Percentiles rank a stretch among this genome's conserved stretches.
Conservation (phyloP, 345 rosid species). For the Lagerstroemia speciosa region DNA sequence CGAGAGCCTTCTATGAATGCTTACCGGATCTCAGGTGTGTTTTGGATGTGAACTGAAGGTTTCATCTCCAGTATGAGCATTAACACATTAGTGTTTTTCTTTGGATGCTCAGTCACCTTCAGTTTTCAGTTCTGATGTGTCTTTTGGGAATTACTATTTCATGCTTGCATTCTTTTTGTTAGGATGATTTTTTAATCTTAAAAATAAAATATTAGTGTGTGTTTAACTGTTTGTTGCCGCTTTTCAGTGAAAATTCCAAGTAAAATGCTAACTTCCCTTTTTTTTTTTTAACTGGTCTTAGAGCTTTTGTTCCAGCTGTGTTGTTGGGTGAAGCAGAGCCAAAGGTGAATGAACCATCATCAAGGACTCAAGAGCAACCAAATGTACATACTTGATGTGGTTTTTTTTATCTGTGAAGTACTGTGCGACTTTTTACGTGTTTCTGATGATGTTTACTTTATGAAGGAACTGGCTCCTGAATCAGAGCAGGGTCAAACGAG, state of each 20-base stretch:
- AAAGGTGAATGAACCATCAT: slow-evolving; percentile 65
- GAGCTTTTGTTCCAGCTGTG: slow-evolving; percentile 99
- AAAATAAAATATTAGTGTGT: background rate
- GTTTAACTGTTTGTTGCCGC: background rate
- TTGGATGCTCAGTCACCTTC: background rate
- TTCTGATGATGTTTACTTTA: slow-evolving; percentile 10
- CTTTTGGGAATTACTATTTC: background rate
- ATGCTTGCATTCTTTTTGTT: background rate
- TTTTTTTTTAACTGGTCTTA: slow-evolving; percentile 24
- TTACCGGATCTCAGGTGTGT: slow-evolving; percentile 94
- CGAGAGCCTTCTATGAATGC: slow-evolving; percentile 89
- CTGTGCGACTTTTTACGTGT: background rate
- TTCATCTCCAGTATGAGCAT: background rate
- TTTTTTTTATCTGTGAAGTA: background rate
- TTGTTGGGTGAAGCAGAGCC: slow-evolving; percentile 84
- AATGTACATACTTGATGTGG: slow-evolving; percentile 35
- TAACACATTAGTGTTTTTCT: background rate
- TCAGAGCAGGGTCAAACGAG: slow-evolving; percentile 46
- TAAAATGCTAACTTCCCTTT: background rate
- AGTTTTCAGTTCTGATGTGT: background rate
- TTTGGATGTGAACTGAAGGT: background rate
- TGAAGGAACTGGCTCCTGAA: slow-evolving; percentile 64
- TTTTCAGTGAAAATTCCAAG: background rate
- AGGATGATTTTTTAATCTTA: background rate
- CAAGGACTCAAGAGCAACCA: slow-evolving; percentile 58